Evolutionary conservation across 139 green algal genomes (phyloP).

Genomic region (Haematococcus lacustris): DNA sequence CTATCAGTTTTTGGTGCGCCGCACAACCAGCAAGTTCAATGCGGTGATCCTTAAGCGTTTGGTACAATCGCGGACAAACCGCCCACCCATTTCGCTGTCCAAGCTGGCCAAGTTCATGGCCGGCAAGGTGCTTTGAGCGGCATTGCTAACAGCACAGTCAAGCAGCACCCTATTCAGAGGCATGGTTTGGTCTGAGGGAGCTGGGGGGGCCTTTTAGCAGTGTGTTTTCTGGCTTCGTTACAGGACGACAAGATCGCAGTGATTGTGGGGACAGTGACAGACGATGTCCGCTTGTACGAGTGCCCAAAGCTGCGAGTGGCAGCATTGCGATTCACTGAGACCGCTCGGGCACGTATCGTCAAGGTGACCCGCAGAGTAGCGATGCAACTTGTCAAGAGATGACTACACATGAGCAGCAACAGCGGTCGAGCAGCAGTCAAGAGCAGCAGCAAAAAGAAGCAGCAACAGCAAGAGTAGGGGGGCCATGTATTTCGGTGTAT

Average conservation of each 20-base stretch:
- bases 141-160: too few relatives aligned
- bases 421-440: too few relatives aligned
- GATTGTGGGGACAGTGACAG: conserved; percentile 90
- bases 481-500: background rate
- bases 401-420: too few relatives aligned
- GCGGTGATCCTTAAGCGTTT: conserved; percentile 93
- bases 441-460: too few relatives aligned
- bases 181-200: too few relatives aligned
- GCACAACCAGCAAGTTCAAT: conserved; percentile 95
- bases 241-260: conserved; percentile 86
- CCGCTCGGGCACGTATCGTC: conserved; percentile 90
- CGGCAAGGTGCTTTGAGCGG: conserved; percentile 88
- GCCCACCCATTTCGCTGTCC: conserved; percentile 89
- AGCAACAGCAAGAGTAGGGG: too few relatives aligned
- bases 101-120: conserved; percentile 88
- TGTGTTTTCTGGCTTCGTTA: too few relatives aligned
- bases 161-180: background rate
- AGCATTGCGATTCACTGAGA: conserved; percentile 94
- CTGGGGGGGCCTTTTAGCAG: too few relatives aligned
- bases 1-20: conserved; percentile 93
- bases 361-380: conserved; percentile 71
- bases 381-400: too few relatives aligned
- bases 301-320: conserved; percentile 87
- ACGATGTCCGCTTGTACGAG: conserved; percentile 88
- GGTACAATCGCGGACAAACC: conserved; percentile 94